Evolutionary conservation across 352 stramenopile genomes (phyloP).

Genomic region (Thalassiosira hispida): DNA sequence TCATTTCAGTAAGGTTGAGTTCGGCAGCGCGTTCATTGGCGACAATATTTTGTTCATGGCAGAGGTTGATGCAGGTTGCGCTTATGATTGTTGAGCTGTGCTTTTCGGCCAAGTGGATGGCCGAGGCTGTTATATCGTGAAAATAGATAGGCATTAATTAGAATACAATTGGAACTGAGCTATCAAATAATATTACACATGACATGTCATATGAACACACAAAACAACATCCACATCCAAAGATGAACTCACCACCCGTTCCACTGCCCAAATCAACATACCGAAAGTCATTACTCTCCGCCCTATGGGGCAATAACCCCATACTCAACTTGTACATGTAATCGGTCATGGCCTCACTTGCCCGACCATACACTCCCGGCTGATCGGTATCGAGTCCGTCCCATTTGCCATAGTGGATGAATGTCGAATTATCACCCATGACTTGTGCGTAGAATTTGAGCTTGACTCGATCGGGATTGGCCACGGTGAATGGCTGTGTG

Average conservation of each 20-base stretch:
- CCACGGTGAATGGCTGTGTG: conserved; percentile 33
- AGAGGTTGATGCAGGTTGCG: conserved; percentile 56
- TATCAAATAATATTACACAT: no score
- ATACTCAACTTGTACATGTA: conserved; percentile 52
- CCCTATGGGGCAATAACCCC: conserved; percentile 33
- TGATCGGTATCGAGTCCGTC: conserved; percentile 38
- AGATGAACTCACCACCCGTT: conserved; percentile 32
- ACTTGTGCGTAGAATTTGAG: conserved; percentile 57
- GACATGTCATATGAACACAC: no score
- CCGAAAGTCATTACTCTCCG: conserved; percentile 24
- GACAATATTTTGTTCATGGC: conserved; percentile 53
- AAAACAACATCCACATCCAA: neutral
- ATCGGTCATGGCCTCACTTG: conserved; percentile 59
- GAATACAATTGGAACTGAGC: no score
- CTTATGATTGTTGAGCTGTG: conserved; percentile 37
- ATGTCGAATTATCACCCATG: conserved; percentile 40
- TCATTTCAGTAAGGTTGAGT: conserved; percentile 33
- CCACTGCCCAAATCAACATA: conserved; percentile 61
- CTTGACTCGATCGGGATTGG: conserved; percentile 51
- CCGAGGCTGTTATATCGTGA: conserved; percentile 16
- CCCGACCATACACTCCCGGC: conserved; percentile 37
- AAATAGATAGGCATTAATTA: no score
- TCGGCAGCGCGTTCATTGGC: conserved; percentile 37
- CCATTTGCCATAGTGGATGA: conserved; percentile 61
- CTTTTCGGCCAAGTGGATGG: conserved; percentile 51